phyloP scores from a whole-genome alignment of 1,139 yeast species.

The Yamadazyma oceani region DNA sequence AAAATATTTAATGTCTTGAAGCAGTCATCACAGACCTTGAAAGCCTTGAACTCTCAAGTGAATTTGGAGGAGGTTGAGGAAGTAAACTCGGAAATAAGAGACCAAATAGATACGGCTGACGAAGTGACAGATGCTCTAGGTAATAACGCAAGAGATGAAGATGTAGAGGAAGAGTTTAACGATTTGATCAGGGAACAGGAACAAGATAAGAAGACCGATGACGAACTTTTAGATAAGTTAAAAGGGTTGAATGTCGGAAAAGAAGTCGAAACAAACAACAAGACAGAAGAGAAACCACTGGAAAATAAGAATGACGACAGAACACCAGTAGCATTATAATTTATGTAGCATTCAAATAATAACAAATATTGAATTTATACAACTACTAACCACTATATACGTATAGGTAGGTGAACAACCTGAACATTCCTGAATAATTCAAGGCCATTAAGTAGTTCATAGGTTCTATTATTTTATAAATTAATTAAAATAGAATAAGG shows the following conservation, averaged over 20 bases:
- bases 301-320: conserved; percentile 1
- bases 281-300: not conserved
- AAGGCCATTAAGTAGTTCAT: conserved; percentile 1
- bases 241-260: conserved; percentile 13
- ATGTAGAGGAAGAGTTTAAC: conserved; percentile 35
- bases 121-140: conserved; percentile 36
- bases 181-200: conserved; percentile 12
- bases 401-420: conserved; percentile 1
- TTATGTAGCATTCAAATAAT: not conserved
- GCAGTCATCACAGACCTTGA: conserved; percentile 28
- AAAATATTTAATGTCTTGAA: conserved; percentile 27
- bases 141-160: conserved; percentile 23
- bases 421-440: conserved; percentile 14
- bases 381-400: not conserved
- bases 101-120: conserved; percentile 34
- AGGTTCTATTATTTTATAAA: conserved; percentile 1
- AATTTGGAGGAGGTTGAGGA: conserved; percentile 31
- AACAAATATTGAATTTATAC: conserved; percentile 5
- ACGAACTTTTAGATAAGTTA: conserved; percentile 10
- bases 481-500: not conserved
- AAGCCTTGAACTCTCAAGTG: conserved; percentile 30
- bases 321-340: not conserved
- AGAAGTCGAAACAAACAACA: not conserved
- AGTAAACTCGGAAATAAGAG: conserved; percentile 42
- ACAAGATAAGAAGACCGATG: conserved; percentile 5